Evolutionary conservation across 306 rosid species (phyloP).

Genomic region (Spatholobus suberectus): DNA sequence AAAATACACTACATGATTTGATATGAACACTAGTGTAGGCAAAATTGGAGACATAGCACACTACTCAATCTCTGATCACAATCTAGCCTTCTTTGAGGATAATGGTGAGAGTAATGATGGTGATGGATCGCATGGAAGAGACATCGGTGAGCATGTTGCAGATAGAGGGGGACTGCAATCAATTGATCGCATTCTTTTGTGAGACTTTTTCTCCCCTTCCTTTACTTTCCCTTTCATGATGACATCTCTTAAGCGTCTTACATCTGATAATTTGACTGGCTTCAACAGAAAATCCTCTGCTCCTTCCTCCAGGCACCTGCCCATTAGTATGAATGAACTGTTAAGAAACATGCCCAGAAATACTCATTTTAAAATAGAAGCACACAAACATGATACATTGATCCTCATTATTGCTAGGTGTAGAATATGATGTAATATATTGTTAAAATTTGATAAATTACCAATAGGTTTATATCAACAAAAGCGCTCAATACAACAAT

Average conservation of each 20-base stretch:
- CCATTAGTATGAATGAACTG: background rate
- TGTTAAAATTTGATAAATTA: background rate
- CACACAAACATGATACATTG: background rate
- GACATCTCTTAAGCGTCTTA: constrained; percentile 74
- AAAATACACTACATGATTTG: background rate
- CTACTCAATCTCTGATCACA: constrained; percentile 41
- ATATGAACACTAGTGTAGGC: constrained; percentile 37
- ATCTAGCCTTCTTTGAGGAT: constrained; percentile 63
- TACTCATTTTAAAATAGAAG: background rate
- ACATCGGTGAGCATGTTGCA: constrained; percentile 35
- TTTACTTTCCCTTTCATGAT: constrained; percentile 65
- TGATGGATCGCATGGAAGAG: constrained; percentile 52
- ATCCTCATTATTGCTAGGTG: background rate
- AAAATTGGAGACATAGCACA: constrained; percentile 35
- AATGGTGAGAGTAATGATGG: constrained; percentile 31
- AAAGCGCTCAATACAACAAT: background rate
- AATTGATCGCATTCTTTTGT: constrained; percentile 52
- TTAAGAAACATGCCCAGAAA: background rate
- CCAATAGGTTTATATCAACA: background rate
- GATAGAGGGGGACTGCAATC: constrained; percentile 41
- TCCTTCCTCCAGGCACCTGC: constrained; percentile 96
- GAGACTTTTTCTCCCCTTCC: constrained; percentile 47
- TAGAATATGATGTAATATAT: background rate
- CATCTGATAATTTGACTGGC: constrained; percentile 89
- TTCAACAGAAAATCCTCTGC: constrained; percentile 90